Evolutionary conservation across 2,329 filamentous ascomycete species (phyloP), one percentile per base, ranked within the genome.

Genomic region (Epichloe sp.): DNA sequence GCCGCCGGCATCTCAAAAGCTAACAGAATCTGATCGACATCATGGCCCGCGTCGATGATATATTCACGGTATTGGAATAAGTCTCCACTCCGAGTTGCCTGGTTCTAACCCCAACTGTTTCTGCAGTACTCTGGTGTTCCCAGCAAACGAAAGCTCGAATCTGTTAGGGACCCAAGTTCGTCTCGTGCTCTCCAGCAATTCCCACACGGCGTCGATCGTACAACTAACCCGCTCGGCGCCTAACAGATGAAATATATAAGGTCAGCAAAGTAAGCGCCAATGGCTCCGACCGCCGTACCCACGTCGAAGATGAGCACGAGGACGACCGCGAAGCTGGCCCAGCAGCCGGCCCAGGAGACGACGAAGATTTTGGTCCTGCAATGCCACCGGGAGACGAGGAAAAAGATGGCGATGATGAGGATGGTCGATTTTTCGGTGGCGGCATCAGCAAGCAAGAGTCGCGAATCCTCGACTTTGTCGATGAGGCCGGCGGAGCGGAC

Each of bases 341-440:
- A 2, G 73, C 79, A 14, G 74, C 77, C 52, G 73, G 74, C 35
- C 31, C 6, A 11, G 48, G 47, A 15, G 73, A 75, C 42, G 68
- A 70, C 37, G 79, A 78, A 46, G 76, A 71, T 57, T 70, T 70
- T 53, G 72, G 72, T 15, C 72, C 72, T 34, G 60, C 67, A 3
- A 57, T 65, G 23, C 71, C 74, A 1, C 77, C 78, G 11, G 71
- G 71, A 8, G 76, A 80, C 46, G 64, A 67, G 21, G 79, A 78
- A 42, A 76, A 71, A 52, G 54, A 69, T 73, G 65, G 63, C 44
- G 86, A 91, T 58, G 90, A 95, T 59, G 88, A 95, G 49, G 93
- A 95, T 56, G 93, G 91, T 1, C 83, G 93, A 11, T 98, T 98
- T 72, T 98, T 96, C 60, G 93, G 91, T 43, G 87, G 89, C 50